Evolutionary conservation across 2,329 filamentous ascomycete species (phyloP).

Genomic region (Coleophoma cylindrospora): DNA sequence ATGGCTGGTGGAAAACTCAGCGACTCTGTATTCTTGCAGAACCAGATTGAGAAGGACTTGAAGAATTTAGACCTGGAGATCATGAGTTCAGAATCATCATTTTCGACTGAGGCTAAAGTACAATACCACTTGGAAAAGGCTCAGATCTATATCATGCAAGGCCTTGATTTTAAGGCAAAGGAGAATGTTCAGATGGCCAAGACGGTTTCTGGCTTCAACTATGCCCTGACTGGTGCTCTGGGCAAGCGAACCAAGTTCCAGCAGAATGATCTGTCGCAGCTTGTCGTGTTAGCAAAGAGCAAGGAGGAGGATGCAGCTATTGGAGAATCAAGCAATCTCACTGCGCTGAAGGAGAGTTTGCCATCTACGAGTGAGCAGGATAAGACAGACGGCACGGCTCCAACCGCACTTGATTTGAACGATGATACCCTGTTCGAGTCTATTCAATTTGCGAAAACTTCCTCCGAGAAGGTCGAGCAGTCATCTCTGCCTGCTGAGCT

Average conservation of each 20-base stretch:
- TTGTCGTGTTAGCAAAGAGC: conserved; percentile 87
- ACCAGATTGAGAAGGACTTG: conserved; percentile 54
- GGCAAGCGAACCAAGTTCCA: conserved; percentile 83
- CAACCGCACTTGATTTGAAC: conserved; percentile 73
- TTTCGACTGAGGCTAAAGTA: conserved; percentile 47
- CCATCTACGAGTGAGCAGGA: conserved; percentile 13
- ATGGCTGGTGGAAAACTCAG: conserved; percentile 29
- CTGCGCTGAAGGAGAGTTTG: conserved; percentile 10
- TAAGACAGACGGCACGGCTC: conserved; percentile 35
- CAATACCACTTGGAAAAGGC: conserved; percentile 78
- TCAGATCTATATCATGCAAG: conserved; percentile 78
- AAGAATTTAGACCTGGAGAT: conserved; percentile 39
- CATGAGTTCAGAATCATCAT: conserved; percentile 29
- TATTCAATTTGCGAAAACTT: conserved; percentile 68
- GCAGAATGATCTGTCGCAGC: conserved; percentile 74
- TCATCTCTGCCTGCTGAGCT: conserved; percentile 56
- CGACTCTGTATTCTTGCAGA: conserved; percentile 56
- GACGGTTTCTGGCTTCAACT: conserved; percentile 64
- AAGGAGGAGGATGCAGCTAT: conserved; percentile 29
- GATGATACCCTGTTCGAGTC: conserved; percentile 90
- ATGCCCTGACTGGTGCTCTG: conserved; percentile 77
- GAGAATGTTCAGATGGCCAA: conserved; percentile 67
- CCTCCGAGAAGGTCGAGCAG: conserved; percentile 30
- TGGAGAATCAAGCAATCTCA: conserved; percentile 5
- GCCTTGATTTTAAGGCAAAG: conserved; percentile 70